Percentiles rank a stretch among this genome's conserved stretches.
Conservation (phyloP, 2,329 filamentous ascomycete genomes). For the Paraphoma chrysanthemicola region DNA sequence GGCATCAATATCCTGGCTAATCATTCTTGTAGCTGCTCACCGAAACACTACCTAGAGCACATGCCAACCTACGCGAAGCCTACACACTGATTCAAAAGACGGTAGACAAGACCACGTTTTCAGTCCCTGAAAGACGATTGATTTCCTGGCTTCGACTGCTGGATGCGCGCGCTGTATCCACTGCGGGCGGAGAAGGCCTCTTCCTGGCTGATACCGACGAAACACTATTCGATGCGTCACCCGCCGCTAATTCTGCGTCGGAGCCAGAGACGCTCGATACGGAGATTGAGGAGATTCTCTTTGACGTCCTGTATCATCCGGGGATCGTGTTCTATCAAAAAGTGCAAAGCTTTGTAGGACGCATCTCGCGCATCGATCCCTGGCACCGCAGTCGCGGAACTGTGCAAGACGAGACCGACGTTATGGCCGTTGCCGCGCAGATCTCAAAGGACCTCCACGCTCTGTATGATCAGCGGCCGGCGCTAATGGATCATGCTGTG, state of each 20-base stretch:
- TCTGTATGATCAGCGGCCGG: slow-evolving; percentile 59
- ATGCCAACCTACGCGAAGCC: slow-evolving; percentile 59
- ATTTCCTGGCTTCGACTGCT: slow-evolving; percentile 64
- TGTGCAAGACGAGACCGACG: slow-evolving; percentile 65
- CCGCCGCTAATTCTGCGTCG: slow-evolving; percentile 41
- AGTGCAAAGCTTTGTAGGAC: slow-evolving; percentile 64
- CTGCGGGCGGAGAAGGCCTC: slow-evolving; percentile 62
- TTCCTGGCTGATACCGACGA: slow-evolving; percentile 61
- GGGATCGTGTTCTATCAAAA: slow-evolving; percentile 65
- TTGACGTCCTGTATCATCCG: slow-evolving; percentile 63
- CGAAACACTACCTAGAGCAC: slow-evolving; percentile 49
- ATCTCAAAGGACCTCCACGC: slow-evolving; percentile 60
- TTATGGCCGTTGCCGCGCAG: slow-evolving; percentile 61
- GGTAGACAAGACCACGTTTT: slow-evolving; percentile 25
- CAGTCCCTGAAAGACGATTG: slow-evolving; percentile 54
- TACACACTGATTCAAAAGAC: slow-evolving; percentile 54
- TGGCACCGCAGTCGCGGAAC: slow-evolving; percentile 64
- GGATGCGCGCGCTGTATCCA: slow-evolving; percentile 62
- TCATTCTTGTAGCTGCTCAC: slow-evolving; percentile 25
- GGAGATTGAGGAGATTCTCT: slow-evolving; percentile 58
- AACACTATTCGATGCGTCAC: slow-evolving; percentile 55
- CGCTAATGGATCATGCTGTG: slow-evolving; percentile 64
- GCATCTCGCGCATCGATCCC: slow-evolving; percentile 63
- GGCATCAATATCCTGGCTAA: not conserved
- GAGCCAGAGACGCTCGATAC: slow-evolving; percentile 36